Evolutionary conservation across 495 filamentous ascomycete species (phyloP), one percentile per base, ranked within the genome.

Genomic region (Jackrogersella multiformis): DNA sequence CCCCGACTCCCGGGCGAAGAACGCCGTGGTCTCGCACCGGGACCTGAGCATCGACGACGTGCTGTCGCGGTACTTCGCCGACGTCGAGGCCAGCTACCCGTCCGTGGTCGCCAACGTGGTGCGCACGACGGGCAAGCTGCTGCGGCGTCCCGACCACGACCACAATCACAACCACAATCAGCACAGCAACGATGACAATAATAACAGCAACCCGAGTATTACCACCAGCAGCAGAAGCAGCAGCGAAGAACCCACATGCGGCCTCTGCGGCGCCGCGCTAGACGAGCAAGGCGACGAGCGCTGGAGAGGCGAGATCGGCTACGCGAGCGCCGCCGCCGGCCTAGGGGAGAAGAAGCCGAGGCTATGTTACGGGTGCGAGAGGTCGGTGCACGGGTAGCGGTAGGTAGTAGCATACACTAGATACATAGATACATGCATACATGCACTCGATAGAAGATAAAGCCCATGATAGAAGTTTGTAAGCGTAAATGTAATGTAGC

Each of bases 31-130:
- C 52, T 90, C 78, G 46, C 88, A 85, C 68, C 94, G 88, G 72
- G 88, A 91, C 64, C 84, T 90, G 16, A 96, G 92, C 10, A 97
- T 99, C 66, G 94, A 98, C 69, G 89, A 91, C 61, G 85, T 99
- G 45, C 93, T 99, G 88, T 77, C 81, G 45, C 88, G 93, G 41
- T 99, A 97, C 72, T 95, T 99, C 70, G 83, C 85, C 49, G 91
- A 88, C 5, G 93, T 96, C 21, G 96, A 97, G 74, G 84, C 86
- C 57, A 91, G 89, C 48, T 98, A 94, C 74, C 94, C 94, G 8
- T 91, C 89, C 56, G 91, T 98, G 23, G 95, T 99, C 65, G 88
- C 92, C 13, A 99, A 99, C 72, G 95, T 98, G 8, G 92, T 97
- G 4, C 85, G 91, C 61, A 99, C 93, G 26, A 88, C 89, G 8